These are phyloP conservation scores for Corymbia maculata DNA, from an alignment of 345 rosid genomes.

Conservation along the genomic window DNA sequence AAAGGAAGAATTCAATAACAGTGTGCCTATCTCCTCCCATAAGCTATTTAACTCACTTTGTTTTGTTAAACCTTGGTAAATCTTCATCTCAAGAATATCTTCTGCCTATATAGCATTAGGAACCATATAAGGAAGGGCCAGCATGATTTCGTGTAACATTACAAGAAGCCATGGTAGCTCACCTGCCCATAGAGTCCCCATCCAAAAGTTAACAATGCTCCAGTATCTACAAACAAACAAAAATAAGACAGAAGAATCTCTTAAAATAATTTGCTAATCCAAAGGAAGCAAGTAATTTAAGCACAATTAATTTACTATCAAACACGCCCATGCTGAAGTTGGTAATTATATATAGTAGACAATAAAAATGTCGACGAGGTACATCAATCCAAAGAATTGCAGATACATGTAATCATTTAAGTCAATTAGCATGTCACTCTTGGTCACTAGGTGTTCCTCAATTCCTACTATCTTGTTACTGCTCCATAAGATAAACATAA, in stretches of 20 bases:
- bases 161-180: background rate
- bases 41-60: background rate
- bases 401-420: background rate
- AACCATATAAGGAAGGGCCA: background rate
- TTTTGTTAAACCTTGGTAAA: background rate
- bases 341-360: background rate
- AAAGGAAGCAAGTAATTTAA: background rate
- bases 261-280: background rate
- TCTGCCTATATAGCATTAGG: background rate
- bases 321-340: background rate
- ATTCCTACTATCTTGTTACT: background rate
- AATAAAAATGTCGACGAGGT: background rate
- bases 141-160: background rate
- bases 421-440: background rate
- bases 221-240: conserved; percentile 48
- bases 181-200: conserved; percentile 97
- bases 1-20: background rate
- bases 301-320: background rate
- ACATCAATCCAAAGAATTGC: background rate
- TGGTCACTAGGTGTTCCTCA: background rate
- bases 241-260: background rate
- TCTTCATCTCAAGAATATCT: background rate
- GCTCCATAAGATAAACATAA: background rate
- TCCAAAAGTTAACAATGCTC: conserved; percentile 67
- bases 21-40: background rate